Percentiles rank a stretch among this genome's conserved stretches.
phyloP scores from a whole-genome alignment of 495 filamentous ascomycete genomes.

The Penicillium lividum region DNA sequence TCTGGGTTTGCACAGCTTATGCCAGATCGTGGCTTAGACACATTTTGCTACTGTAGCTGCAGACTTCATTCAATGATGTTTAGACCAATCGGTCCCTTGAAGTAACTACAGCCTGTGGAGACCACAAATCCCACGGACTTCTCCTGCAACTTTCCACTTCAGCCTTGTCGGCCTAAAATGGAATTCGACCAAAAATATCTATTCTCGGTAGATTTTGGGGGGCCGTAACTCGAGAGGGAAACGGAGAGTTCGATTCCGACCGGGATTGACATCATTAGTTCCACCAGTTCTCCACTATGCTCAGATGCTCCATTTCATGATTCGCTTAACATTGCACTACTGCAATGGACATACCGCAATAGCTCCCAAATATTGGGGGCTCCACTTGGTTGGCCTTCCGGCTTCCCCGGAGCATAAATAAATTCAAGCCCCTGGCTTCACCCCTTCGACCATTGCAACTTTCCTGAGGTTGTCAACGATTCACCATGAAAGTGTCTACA shows the following conservation, averaged over 20 bases:
- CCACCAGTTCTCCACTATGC: constrained; percentile 16
- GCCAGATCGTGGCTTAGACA: neutral
- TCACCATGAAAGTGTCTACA: constrained; percentile 29
- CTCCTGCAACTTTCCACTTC: neutral
- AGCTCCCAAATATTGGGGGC: constrained; percentile 8
- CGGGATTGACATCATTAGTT: constrained; percentile 21
- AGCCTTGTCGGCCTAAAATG: neutral
- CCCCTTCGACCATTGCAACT: constrained; percentile 9
- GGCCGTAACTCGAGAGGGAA: neutral
- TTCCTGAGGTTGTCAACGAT: neutral
- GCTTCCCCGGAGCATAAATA: constrained; percentile 29
- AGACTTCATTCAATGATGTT: neutral
- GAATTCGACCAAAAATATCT: neutral
- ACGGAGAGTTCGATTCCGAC: constrained; percentile 3
- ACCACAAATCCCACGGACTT: neutral
- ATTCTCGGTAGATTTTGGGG: neutral
- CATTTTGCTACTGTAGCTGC: neutral
- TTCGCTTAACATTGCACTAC: constrained; percentile 17
- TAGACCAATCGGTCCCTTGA: neutral
- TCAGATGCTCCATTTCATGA: constrained; percentile 10
- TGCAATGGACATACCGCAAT: constrained; percentile 13
- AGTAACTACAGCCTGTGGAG: neutral
- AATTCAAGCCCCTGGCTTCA: constrained; percentile 16
- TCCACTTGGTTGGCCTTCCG: constrained; percentile 28
- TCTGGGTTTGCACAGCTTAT: neutral